Conservation (phyloP, 1,284 basidiomycete species). For the Naganishia liquefaciens region DNA sequence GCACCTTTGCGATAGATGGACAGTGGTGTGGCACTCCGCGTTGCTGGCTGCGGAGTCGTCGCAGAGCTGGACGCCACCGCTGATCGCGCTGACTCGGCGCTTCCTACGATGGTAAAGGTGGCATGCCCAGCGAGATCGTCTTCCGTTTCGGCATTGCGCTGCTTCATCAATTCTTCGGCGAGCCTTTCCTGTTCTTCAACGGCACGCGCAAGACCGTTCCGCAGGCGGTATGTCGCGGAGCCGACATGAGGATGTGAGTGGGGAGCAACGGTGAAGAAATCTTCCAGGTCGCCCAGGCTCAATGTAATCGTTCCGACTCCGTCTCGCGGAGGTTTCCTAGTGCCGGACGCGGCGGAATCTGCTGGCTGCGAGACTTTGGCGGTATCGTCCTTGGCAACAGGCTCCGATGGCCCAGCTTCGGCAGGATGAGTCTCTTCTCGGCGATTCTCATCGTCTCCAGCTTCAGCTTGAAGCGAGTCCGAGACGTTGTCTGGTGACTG, state of each 20-base stretch:
- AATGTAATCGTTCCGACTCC: background rate
- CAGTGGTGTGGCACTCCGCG: conserved; percentile 5
- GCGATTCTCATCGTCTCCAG: background rate
- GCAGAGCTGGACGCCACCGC: conserved; percentile 5
- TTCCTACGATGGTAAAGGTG: background rate
- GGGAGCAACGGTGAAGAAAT: conserved; percentile 46
- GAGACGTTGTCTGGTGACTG: conserved; percentile 21
- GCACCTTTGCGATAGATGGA: conserved; percentile 16
- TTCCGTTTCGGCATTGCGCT: background rate
- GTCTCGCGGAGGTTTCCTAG: no score
- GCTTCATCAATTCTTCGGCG: conserved; percentile 7
- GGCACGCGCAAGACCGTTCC: conserved; percentile 39
- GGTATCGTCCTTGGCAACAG: no score
- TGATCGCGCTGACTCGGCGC: background rate
- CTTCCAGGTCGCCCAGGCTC: conserved; percentile 38
- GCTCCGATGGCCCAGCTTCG: no score
- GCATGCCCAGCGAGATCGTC: background rate
- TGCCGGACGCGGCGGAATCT: no score
- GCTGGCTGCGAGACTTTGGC: no score
- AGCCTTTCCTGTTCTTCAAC: conserved; percentile 36
- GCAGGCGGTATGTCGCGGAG: conserved; percentile 46
- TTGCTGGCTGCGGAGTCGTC: conserved; percentile 8
- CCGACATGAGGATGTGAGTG: conserved; percentile 45
- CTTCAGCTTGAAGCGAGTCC: conserved; percentile 1
- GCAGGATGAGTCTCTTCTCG: background rate